Evolutionary conservation across 2,329 filamentous ascomycete genomes (phyloP), one percentile per base, ranked within the genome.

Genomic region (Pseudocercospora fuligena): DNA sequence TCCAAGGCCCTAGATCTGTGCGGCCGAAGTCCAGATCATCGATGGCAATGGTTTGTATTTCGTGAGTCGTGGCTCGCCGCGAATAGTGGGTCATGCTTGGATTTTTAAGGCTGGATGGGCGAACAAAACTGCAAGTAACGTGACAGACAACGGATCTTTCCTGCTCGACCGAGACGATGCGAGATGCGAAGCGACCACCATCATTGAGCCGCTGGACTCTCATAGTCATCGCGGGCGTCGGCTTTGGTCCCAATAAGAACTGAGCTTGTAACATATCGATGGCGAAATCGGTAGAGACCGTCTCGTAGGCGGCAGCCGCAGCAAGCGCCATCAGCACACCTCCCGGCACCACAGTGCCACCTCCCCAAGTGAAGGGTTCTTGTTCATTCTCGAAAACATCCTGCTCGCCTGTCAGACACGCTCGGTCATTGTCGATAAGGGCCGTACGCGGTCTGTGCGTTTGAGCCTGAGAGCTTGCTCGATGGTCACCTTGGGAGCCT

Each of bases 101-200:
- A 19, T 67, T 67, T 16, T 33, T 27, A 29, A 71, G 27, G n/a
- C 60, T 61, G 25, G 58, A 27, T 4, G 46, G 27, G 3, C 69
- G 69, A 11, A 69, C 63, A 54, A 71, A 71, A 25, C 58, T 58
- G 61, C 67, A 69, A 16, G 64, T 69, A n/a, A 69, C 61, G 33
- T 66, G 61, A 21, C 56, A 56, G n/a, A 69, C 61, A 6, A 59
- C 33, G 9, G n/a, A 56, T 25, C 64, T 49, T 9, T 53, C n/a
- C 46, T 69, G 67, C 25, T 57, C 43, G n/a, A 61, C 51, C n/a
- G 61, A 61, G 27, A 69, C 54, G 12, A 66, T 46, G 8, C 67
- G 36, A n/a, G 43, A 62, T 6, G 62, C 61, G 29, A 69, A 69
- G 21, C 67, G 61, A 5, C 67, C 67, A 12, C 64, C 61, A 36